Evolutionary conservation across 73 alveolate species (phyloP).

Genomic region (Paramecium pentaurelia): DNA sequence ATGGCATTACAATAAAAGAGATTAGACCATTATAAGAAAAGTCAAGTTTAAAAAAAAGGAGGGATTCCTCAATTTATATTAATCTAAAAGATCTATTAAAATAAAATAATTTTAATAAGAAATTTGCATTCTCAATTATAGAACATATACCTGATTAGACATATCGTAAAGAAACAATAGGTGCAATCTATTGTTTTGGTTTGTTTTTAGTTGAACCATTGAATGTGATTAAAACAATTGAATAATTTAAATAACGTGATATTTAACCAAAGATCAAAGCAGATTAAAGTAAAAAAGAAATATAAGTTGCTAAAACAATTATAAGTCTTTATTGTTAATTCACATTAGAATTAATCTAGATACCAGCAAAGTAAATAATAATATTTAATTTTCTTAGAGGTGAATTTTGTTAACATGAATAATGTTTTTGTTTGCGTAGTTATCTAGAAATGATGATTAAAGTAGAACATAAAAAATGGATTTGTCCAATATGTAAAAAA

Average conservation of each 20-base stretch:
- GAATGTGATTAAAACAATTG: neutral
- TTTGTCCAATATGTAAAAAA: slow-evolving; percentile 10
- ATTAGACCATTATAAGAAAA: neutral
- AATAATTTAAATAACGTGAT: neutral
- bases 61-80: neutral
- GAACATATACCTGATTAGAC: neutral
- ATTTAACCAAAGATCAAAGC: neutral
- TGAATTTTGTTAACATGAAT: slow-evolving; percentile 11
- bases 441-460: slow-evolving; percentile 7
- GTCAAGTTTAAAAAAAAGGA: slow-evolving; percentile 36
- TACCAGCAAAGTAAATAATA: neutral
- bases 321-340: neutral
- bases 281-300: neutral
- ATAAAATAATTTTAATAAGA: neutral
- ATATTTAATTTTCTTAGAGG: neutral
- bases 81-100: neutral
- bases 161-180: neutral
- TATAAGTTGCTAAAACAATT: neutral
- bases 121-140: neutral
- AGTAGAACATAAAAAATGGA: slow-evolving; percentile 3
- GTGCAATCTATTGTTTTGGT: neutral
- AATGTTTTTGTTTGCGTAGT: slow-evolving; percentile 15
- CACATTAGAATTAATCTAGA: neutral
- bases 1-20: neutral
- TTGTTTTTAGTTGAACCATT: neutral